Base-by-base conservation (phyloP, 371 early-diverging fungal species). In the Ordospora colligata region DNA sequence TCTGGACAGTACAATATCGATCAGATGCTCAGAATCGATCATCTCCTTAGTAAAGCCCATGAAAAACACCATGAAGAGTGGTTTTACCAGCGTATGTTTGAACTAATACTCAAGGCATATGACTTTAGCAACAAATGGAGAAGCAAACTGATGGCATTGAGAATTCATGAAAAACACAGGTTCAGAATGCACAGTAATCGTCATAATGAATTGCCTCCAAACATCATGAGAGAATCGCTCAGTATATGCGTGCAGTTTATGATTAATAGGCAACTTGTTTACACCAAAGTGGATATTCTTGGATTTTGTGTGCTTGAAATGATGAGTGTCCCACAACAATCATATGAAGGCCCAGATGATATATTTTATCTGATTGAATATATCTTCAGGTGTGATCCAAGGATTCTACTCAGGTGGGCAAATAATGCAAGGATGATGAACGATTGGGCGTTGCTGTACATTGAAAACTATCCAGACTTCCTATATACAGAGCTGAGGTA, bases 401-500 rank as follows among this genome's bases (percentile, higher is more conserved):
- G 17, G 27, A 58, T 27, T 53, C 50, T 70, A 21, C 25, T 23
- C 17, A 42, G 58, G 10, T 70, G 70, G 70, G 46, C 58, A n/a
- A 70, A 21, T 11, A 58, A 54, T 17, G 46, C 23, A 17, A 42
- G 58, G 4, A 25, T 37, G 32, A 43, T 42, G 42, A 27, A 32
- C 23, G 46, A 40, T 23, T 70, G 70, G 67, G 21, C 52, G n/a
- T 22, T 63, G 50, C 22, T 74, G 17, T 25, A 42, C 17, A 8
- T 66, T 21, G 2, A 23, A 44, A 67, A 45, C 45, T 63, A 43
- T 12, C 43, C 45, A 17, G 49, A 49, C 49, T 74, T 74, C 54
- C 8, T 50, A n/a, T 50, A 67, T 21, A 74, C 52, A 32, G 75
- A 74, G 44, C 22, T 74, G 23, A 53, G 25, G 49, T 74, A 74